phyloP scores from a whole-genome alignment of 352 stramenopile genomes.

The Phytophthora idaei region DNA sequence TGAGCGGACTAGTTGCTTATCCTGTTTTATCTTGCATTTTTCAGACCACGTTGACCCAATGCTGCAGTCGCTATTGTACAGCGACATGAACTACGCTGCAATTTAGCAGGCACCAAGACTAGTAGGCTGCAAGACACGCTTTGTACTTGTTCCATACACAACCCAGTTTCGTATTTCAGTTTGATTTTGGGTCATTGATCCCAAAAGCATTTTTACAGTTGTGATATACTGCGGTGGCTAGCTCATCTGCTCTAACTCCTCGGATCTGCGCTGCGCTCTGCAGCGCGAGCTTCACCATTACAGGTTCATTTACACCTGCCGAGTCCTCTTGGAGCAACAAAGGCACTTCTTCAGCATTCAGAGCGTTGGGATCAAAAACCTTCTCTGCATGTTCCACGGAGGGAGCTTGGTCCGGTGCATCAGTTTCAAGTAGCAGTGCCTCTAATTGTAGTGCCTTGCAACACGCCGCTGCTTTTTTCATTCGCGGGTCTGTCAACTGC shows the following conservation, averaged over 20 bases:
- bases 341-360: constrained; percentile 3
- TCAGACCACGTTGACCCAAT: constrained; percentile 43
- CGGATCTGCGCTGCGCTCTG: constrained; percentile 47
- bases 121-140: background rate
- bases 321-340: constrained; percentile 28
- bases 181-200: constrained; percentile 16
- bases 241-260: constrained; percentile 33
- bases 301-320: constrained; percentile 53
- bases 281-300: constrained; percentile 56
- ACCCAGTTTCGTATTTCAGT: constrained; percentile 14
- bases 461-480: constrained; percentile 44
- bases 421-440: constrained; percentile 71
- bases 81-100: constrained; percentile 78
- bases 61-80: constrained; percentile 65
- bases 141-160: constrained; percentile 1
- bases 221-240: constrained; percentile 43
- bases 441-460: constrained; percentile 52
- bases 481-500: constrained; percentile 48
- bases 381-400: constrained; percentile 21
- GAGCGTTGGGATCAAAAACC: constrained; percentile 5
- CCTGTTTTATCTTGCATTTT: constrained; percentile 6
- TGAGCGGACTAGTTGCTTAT: background rate
- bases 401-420: constrained; percentile 72
- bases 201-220: constrained; percentile 52
- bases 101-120: constrained; percentile 41